Percentiles rank a stretch among this genome's conserved stretches.
Conservation (phyloP, 176 grass and related monocot genomes). For the Hsuehochloa calcarea region DNA sequence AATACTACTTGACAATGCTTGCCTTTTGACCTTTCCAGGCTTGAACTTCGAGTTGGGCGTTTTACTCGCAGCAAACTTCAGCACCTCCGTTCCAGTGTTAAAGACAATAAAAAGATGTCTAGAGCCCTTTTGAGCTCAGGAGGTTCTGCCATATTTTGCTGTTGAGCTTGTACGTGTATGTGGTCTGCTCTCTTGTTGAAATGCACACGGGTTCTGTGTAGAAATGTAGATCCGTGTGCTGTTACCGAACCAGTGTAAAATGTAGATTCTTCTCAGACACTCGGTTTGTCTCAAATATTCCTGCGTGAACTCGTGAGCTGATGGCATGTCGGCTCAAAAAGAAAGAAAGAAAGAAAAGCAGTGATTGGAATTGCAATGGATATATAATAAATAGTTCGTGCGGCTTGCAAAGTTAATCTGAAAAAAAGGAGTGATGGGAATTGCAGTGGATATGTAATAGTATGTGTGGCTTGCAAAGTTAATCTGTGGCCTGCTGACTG, state of each 20-base stretch:
- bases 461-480: neutral
- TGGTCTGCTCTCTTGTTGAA: neutral
- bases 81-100: neutral
- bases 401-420: too few relatives aligned
- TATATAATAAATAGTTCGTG: neutral
- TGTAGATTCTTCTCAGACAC: neutral
- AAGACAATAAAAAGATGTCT: neutral
- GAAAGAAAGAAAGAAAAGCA: too few relatives aligned
- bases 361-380: too few relatives aligned
- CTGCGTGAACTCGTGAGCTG: too few relatives aligned
- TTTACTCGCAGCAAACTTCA: neutral
- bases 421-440: too few relatives aligned
- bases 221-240: slow-evolving; percentile 27
- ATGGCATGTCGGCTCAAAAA: too few relatives aligned
- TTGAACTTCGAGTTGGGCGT: slow-evolving; percentile 6
- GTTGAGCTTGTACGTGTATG: slow-evolving; percentile 5
- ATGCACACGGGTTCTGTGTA: slow-evolving; percentile 16
- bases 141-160: neutral
- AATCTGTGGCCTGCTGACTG: neutral
- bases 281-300: neutral
- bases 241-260: slow-evolving; percentile 22
- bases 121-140: neutral
- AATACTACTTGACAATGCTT: neutral
- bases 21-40: slow-evolving; percentile 23
- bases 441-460: too few relatives aligned